A percentile compares a stretch with the other conserved stretches of the same genome.
Evolutionary conservation across 495 filamentous ascomycete species (phyloP).

Genomic region (Tirmania nivea): DNA sequence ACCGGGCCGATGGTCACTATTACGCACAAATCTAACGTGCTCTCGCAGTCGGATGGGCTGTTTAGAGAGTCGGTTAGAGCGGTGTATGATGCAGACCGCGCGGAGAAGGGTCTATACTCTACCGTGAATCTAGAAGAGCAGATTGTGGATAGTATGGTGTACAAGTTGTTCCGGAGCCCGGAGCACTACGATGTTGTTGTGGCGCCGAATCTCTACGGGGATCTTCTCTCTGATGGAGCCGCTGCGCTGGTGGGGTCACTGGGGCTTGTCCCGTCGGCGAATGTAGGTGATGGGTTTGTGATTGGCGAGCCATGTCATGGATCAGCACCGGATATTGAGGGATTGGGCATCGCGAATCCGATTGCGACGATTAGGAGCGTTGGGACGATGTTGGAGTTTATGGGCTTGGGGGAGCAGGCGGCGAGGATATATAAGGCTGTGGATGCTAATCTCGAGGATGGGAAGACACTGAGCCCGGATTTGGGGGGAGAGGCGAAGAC

Average conservation of each 20-base stretch:
- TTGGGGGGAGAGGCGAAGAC: constrained; percentile 77
- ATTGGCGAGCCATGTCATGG: constrained; percentile 98
- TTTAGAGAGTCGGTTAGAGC: constrained; percentile 61
- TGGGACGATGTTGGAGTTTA: constrained; percentile 88
- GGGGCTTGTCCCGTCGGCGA: constrained; percentile 85
- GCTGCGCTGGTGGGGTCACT: constrained; percentile 87
- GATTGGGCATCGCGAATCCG: constrained; percentile 79
- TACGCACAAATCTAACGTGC: constrained; percentile 95
- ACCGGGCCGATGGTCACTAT: constrained; percentile 64
- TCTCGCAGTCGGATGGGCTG: constrained; percentile 87
- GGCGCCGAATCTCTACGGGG: constrained; percentile 92
- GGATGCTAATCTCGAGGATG: constrained; percentile 75
- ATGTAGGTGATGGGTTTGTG: constrained; percentile 83
- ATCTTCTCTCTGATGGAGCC: constrained; percentile 87
- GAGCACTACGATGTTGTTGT: constrained; percentile 92
- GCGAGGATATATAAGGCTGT: constrained; percentile 77
- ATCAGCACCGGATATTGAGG: constrained; percentile 86
- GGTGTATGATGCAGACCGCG: constrained; percentile 31
- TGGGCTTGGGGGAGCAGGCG: constrained; percentile 65
- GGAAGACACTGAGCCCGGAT: constrained; percentile 63
- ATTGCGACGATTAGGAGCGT: constrained; percentile 84
- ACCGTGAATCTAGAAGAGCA: constrained; percentile 70
- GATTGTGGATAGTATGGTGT: constrained; percentile 97
- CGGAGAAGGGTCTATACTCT: constrained; percentile 36
- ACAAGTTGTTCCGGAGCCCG: constrained; percentile 96